A percentile compares a stretch with the other conserved stretches of the same genome.
Conservation (phyloP, 768 basidiomycete species). For the Jaapia argillacea region DNA sequence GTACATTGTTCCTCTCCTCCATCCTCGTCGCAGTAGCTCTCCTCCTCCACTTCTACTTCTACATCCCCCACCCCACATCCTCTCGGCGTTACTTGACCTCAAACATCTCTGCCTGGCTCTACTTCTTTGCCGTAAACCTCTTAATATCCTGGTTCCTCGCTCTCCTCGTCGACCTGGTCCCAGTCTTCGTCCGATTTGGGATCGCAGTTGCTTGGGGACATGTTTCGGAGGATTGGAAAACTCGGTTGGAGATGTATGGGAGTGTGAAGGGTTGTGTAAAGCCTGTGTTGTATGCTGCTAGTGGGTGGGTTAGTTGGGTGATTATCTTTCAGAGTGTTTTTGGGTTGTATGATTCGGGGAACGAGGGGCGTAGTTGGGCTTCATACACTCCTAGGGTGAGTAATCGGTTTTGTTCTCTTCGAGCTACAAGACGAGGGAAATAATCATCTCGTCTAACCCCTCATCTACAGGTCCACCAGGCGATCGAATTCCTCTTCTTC, state of each 20-base stretch:
- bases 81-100: conserved; percentile 50
- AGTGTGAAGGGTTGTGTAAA: conserved; percentile 62
- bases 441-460: not conserved
- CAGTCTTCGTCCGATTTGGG: conserved; percentile 38
- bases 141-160: conserved; percentile 75
- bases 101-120: conserved; percentile 70
- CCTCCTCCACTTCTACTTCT: conserved; percentile 63
- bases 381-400: conserved; percentile 49
- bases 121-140: conserved; percentile 74
- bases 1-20: conserved; percentile 55
- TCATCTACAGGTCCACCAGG: conserved; percentile 38
- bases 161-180: conserved; percentile 59
- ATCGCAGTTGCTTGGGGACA: conserved; percentile 65
- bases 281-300: conserved; percentile 63
- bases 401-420: conserved; percentile 1
- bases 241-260: conserved; percentile 57
- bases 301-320: conserved; percentile 64
- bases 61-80: conserved; percentile 43
- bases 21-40: conserved; percentile 53
- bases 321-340: conserved; percentile 66
- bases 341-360: conserved; percentile 34
- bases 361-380: conserved; percentile 37
- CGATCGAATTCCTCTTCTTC: conserved; percentile 70
- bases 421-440: no score
- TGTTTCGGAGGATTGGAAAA: conserved; percentile 59